Conservation (phyloP, 148 eudicot genomes). For the Rhododendron simsii region DNA sequence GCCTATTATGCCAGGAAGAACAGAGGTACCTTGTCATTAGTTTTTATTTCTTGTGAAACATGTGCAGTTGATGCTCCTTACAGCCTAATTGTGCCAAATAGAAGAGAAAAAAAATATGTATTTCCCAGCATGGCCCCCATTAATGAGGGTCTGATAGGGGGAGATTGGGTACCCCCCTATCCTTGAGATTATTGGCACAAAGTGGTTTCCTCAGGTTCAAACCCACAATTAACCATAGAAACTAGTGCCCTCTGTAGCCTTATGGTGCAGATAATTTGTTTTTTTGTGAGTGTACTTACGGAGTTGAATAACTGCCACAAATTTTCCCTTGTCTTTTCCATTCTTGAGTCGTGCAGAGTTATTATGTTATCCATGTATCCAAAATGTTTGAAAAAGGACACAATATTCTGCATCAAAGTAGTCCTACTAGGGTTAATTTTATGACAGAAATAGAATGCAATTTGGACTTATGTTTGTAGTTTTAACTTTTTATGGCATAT, state of each 20-base stretch:
- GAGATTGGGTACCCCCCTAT: not conserved
- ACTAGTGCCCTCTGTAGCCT: not conserved
- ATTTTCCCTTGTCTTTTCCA: not conserved
- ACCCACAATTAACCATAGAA: not conserved
- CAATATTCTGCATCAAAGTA: not conserved
- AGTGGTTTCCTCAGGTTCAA: not conserved
- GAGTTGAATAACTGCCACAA: not conserved
- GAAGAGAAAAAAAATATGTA: not conserved
- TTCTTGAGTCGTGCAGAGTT: not conserved
- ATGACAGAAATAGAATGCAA: not conserved
- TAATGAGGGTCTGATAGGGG: not conserved
- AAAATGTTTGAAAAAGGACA: not conserved
- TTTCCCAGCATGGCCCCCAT: not conserved
- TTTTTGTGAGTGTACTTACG: not conserved
- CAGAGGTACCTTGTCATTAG: slow-evolving; percentile 50
- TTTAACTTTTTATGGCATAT: not conserved
- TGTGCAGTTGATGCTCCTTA: slow-evolving; percentile 1
- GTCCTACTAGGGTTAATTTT: not conserved
- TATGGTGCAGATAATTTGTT: not conserved
- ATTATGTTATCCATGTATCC: not conserved
- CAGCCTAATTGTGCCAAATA: not conserved
- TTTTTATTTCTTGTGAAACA: not conserved
- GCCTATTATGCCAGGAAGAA: slow-evolving; percentile 90
- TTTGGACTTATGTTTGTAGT: not conserved
- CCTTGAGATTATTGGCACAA: not conserved